Conservation (phyloP, 805 yeast genomes). For the Wickerhamiella slavikovae region DNA sequence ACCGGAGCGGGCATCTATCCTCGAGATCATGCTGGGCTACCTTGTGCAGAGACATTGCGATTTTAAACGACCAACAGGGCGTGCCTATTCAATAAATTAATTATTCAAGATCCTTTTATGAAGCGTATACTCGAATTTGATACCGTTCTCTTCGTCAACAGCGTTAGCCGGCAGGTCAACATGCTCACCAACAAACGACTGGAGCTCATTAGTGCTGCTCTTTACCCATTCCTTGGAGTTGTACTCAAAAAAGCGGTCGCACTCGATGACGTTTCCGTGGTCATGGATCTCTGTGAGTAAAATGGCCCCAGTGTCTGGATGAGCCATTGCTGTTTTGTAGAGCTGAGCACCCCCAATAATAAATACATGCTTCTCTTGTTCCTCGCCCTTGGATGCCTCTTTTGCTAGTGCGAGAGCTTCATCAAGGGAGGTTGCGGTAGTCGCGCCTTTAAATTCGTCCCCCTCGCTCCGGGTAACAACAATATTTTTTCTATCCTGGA, state of each 20-base stretch:
- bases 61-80: not conserved
- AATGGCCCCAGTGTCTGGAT: slow-evolving; percentile 29
- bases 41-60: slow-evolving; percentile 63
- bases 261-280: slow-evolving; percentile 20
- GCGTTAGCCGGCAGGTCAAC: slow-evolving; percentile 10
- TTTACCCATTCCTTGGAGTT: slow-evolving; percentile 14
- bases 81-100: not conserved
- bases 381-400: slow-evolving; percentile 7
- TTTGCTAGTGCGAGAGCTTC: slow-evolving; percentile 24
- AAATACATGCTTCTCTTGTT: slow-evolving; percentile 32
- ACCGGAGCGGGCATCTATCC: slow-evolving; percentile 12
- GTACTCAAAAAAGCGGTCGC: slow-evolving; percentile 50
- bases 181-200: slow-evolving; percentile 19
- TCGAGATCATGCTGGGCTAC: slow-evolving; percentile 79
- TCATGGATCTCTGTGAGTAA: slow-evolving; percentile 49
- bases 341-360: slow-evolving; percentile 89
- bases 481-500: slow-evolving; percentile 54
- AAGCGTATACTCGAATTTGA: slow-evolving; percentile 34
- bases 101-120: not conserved
- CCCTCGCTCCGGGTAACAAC: slow-evolving; percentile 35
- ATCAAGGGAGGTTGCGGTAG: slow-evolving; percentile 24
- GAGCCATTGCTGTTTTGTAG: slow-evolving; percentile 34
- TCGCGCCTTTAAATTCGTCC: slow-evolving; percentile 13
- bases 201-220: slow-evolving; percentile 19
- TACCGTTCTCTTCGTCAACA: slow-evolving; percentile 30